Evolutionary conservation across 163 green algal species (phyloP).

Genomic region (Chloromonas sp.): DNA sequence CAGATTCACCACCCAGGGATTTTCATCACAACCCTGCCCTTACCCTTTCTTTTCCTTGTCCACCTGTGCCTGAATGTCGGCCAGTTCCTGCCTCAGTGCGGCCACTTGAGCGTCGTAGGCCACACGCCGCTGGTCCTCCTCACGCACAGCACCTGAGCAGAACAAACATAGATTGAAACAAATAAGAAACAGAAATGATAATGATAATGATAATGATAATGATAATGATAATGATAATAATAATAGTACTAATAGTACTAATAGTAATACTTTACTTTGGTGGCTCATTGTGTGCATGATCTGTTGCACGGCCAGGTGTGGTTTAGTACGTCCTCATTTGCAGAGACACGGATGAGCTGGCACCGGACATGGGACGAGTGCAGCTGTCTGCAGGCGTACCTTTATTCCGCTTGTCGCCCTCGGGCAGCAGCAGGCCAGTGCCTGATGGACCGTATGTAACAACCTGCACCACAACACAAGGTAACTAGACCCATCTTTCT

Average conservation of each 20-base stretch:
- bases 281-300: no score
- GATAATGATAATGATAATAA: no score
- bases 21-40: background rate
- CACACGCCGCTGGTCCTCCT: background rate
- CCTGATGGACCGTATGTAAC: slow-evolving; percentile 33
- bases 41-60: slow-evolving; percentile 38
- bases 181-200: no score
- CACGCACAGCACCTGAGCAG: background rate
- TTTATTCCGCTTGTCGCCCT: slow-evolving; percentile 4
- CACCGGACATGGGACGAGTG: no score
- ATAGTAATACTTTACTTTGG: no score
- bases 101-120: slow-evolving; percentile 1
- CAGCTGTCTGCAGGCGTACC: background rate
- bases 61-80: slow-evolving; percentile 25
- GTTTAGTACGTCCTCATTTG: no score
- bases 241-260: no score
- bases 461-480: slow-evolving; percentile 9
- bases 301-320: no score
- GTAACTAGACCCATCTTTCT: no score
- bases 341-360: no score
- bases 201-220: no score
- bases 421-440: slow-evolving; percentile 21
- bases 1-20: no score
- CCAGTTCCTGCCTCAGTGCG: slow-evolving; percentile 30
- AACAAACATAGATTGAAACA: background rate